Evolutionary conservation across 495 filamentous ascomycete species (phyloP).

Genomic region (Neurospora discreta): DNA sequence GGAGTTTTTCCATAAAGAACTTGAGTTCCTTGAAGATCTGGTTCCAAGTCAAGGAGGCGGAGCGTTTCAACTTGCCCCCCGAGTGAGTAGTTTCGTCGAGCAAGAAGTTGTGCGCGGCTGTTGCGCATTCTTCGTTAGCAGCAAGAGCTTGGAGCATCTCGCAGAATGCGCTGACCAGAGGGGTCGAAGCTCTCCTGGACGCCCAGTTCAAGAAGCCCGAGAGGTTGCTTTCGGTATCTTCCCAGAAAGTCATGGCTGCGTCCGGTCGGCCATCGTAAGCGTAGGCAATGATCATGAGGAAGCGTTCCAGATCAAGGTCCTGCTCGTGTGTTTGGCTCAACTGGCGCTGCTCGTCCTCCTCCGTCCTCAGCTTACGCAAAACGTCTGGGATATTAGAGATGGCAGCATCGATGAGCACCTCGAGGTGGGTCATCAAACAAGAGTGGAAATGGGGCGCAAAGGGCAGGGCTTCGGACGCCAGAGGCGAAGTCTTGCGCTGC

Average conservation of each 20-base stretch:
- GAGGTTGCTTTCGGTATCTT: slow-evolving; percentile 76
- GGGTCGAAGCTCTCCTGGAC: slow-evolving; percentile 81
- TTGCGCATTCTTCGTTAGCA: slow-evolving; percentile 64
- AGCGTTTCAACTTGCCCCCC: slow-evolving; percentile 63
- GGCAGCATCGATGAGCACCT: slow-evolving; percentile 77
- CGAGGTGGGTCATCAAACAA: slow-evolving; percentile 66
- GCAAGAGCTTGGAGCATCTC: slow-evolving; percentile 87
- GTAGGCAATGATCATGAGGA: slow-evolving; percentile 84
- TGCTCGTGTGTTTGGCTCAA: slow-evolving; percentile 62
- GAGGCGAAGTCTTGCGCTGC: slow-evolving; percentile 59
- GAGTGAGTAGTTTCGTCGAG: slow-evolving; percentile 70
- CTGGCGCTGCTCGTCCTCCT: slow-evolving; percentile 78
- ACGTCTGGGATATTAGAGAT: slow-evolving; percentile 92
- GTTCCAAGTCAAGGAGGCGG: slow-evolving; percentile 73
- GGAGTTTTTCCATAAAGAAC: slow-evolving; percentile 58
- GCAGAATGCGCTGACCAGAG: slow-evolving; percentile 86
- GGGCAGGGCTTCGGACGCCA: slow-evolving; percentile 48
- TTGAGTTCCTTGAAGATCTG: slow-evolving; percentile 86
- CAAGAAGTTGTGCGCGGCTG: slow-evolving; percentile 75
- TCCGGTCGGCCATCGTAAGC: slow-evolving; percentile 77
- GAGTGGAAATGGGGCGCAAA: slow-evolving; percentile 55
- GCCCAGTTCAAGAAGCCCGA: slow-evolving; percentile 94
- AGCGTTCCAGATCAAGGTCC: slow-evolving; percentile 75
- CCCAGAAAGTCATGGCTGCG: slow-evolving; percentile 79
- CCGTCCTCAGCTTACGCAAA: slow-evolving; percentile 70